Base-by-base conservation (phyloP, 768 basidiomycete genomes). In the Leucocoprinus birnbaumii region DNA sequence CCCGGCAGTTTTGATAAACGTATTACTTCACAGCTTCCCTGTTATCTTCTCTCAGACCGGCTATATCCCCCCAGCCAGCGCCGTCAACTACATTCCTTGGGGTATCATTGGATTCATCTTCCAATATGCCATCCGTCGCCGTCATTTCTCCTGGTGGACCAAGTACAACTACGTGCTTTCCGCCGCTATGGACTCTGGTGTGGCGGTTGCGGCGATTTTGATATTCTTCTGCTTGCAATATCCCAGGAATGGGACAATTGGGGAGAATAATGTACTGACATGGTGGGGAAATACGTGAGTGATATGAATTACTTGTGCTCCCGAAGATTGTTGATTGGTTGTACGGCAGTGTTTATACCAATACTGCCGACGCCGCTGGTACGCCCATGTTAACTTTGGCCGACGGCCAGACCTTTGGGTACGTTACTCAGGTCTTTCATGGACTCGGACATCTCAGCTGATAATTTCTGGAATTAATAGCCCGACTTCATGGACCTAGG, bases 21-120 rank as follows among this genome's bases (percentile, higher is more conserved):
- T 31, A 31, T 5, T 11, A 24, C 5, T n/a, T 52, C 51, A 41
- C 31, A 49, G 13, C 18, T 24, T 71, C 31, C 64, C 71, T 5
- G 73, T 74, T 48, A 75, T 76, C 54, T 84, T 90, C 65, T 80
- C 75, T 27, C 90, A 88, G 14, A 80, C 84, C 3, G 70, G 73
- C n/a, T 72, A 74, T 53, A 88, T 93, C 27, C 92, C 92, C 0
- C 90, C 91, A 3, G 91, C 90, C 7, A 89, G 85, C 0, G 88
- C 88, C 1, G 74, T 91, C 60, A 94, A 95, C 70, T 94, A 87
- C 62, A 75, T 91, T 3, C 82, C 86, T 1, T 92, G 87, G 87
- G 80, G 71, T 42, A 66, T 74, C 47, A 77, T 85, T 26, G 82
- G 84, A 9, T 91, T 91, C 69, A 67, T 90, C 41, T 92, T 94